Base-by-base conservation (phyloP, 179 eudicot species). In the Nepenthes alata region DNA sequence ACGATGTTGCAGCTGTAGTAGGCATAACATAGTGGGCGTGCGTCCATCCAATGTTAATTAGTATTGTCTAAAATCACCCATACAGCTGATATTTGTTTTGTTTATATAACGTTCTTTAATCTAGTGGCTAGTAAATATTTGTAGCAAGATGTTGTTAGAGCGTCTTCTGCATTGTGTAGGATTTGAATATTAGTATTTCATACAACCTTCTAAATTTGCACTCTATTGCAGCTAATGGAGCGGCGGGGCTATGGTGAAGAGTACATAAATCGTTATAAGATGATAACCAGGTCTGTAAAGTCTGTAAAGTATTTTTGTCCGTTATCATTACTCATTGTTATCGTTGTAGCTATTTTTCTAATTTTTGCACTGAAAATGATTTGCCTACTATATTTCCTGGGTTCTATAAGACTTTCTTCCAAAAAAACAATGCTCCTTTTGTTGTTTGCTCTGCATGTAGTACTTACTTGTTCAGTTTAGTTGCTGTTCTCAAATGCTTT, bases 221-320 rank as follows among this genome's bases (percentile, higher is more conserved):
- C 59, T 75, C 73, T 51, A 60, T 66, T 85, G 84, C 83, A 93
- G 98, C 96, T 93, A 60, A 89, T 93, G 98, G 93, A 93, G 78
- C 85, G 96, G 47, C 79, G 95, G 62, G 89, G 95, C 66, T 93
- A 83, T 70, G 96, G 95, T 2, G 85, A 86, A 76, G 96, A 89
- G 75, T 93, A 93, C 68, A 89, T 86, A 71, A 89, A 85, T 63
- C 91, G 96, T 69, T 93, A 93, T 55, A 93, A 83, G 80, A 85
- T 93, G 96, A 93, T 93, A 95, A 93, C 98, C 74, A 89, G 96
- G 98, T 89, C 49, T 10, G 47, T 39, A 37, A 41, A 53, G 11
- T 52, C 25, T 12, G 25, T 25, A 25, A 25, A 25, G 25, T 25
- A 25, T 25, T 25, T 25, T 25, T 25, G 25, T 25, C 25, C 25